These are phyloP conservation scores for Penicillium turbatum DNA, from an alignment of 495 filamentous ascomycete species.

Conservation along the genomic window DNA sequence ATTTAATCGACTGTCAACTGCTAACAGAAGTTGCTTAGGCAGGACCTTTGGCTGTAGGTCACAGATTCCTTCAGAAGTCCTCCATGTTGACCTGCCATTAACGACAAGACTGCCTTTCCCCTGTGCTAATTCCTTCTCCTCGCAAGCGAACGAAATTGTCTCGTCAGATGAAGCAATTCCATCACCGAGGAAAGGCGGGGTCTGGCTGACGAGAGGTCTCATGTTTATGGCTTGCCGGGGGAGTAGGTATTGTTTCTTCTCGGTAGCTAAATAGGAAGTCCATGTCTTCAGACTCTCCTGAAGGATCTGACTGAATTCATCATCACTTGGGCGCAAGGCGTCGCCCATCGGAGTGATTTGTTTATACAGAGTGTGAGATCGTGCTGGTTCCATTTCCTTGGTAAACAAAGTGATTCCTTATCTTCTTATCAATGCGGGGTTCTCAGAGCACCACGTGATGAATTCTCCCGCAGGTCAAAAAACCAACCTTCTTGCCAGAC, in stretches of 20 bases:
- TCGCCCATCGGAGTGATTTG: conserved; percentile 10
- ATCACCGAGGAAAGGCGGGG: conserved; percentile 23
- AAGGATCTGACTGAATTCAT: conserved; percentile 16
- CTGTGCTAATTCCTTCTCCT: conserved; percentile 11
- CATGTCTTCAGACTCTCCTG: conserved; percentile 20
- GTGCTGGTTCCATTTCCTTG: too few species aligned
- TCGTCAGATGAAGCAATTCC: conserved; percentile 8
- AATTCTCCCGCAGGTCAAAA: too few species aligned
- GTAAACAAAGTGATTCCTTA: too few species aligned
- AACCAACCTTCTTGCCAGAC: too few species aligned
- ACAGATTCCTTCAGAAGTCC: too few species aligned
- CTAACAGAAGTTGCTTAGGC: too few species aligned
- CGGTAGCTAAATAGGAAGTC: conserved; percentile 18
- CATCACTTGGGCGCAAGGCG: conserved; percentile 20
- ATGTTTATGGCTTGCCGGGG: conserved; percentile 15
- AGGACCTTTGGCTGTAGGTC: too few species aligned
- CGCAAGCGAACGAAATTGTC: conserved; percentile 17
- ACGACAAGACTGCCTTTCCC: conserved; percentile 13
- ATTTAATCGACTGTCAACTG: too few species aligned
- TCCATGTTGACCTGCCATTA: conserved; percentile 16
- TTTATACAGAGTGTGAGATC: too few species aligned
- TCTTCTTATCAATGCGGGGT: background rate
- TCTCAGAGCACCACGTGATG: too few species aligned
- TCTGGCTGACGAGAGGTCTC: conserved; percentile 11
- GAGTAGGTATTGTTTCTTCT: conserved; percentile 4